phyloP scores from a whole-genome alignment of 225 moss, liverwort and hornwort genomes.

The Straminergon stramineum region DNA sequence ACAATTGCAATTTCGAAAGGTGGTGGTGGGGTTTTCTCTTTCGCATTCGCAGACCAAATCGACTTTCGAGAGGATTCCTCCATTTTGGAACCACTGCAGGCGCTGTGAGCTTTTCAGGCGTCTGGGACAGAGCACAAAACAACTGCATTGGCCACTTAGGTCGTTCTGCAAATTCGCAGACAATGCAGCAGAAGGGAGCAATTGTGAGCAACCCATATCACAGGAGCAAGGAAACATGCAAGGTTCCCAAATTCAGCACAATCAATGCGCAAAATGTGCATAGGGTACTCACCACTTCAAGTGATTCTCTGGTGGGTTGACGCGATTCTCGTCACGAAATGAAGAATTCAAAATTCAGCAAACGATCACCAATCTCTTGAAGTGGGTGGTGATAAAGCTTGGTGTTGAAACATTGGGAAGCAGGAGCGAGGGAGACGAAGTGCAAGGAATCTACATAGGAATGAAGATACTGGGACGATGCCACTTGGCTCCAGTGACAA shows the following conservation, averaged over 20 bases:
- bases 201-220: not conserved
- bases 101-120: not conserved
- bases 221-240: not conserved
- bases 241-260: not conserved
- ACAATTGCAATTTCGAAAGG: constrained; percentile 40
- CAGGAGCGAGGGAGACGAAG: not conserved
- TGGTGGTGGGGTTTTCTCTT: constrained; percentile 1
- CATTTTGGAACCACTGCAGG: constrained; percentile 4
- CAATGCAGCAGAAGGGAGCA: not conserved
- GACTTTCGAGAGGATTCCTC: constrained; percentile 23
- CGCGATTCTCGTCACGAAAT: not conserved
- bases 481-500: not conserved
- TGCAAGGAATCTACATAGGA: not conserved
- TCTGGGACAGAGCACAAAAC: not conserved
- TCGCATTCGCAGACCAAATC: constrained; percentile 12
- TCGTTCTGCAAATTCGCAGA: not conserved
- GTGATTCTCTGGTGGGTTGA: not conserved
- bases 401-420: not conserved
- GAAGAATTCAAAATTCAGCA: not conserved
- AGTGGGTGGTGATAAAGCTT: not conserved
- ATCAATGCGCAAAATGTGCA: not conserved
- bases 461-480: not conserved
- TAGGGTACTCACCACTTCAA: not conserved
- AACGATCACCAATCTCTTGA: not conserved
- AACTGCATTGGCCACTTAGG: not conserved